Percentiles rank a stretch among this genome's conserved stretches.
phyloP scores from a whole-genome alignment of 2,329 filamentous ascomycete genomes.

The Phialophora chinensis region DNA sequence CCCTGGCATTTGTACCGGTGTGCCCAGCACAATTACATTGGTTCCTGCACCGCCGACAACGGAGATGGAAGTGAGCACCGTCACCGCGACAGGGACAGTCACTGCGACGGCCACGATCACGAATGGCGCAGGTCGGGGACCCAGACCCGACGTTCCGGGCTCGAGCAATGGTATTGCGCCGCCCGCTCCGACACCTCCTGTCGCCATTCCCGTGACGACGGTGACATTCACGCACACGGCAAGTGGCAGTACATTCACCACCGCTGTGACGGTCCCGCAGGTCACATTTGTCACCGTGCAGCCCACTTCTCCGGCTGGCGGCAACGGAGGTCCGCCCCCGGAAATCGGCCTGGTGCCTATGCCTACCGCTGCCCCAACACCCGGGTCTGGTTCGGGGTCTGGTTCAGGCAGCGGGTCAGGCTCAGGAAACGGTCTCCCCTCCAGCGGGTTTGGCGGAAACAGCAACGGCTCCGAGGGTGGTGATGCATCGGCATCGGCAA shows the following conservation, averaged over 20 bases:
- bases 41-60: slow-evolving; percentile 55
- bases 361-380: slow-evolving; percentile 6
- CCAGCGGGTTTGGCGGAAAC: background rate
- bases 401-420: background rate
- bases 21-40: slow-evolving; percentile 66
- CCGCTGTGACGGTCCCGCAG: slow-evolving; percentile 53
- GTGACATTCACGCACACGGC: slow-evolving; percentile 48
- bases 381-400: slow-evolving; percentile 14
- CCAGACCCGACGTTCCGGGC: slow-evolving; percentile 30
- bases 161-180: slow-evolving; percentile 10
- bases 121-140: slow-evolving; percentile 33
- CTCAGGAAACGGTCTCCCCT: background rate
- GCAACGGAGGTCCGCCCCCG: slow-evolving; percentile 14
- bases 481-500: background rate
- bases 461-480: background rate
- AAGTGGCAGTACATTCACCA: slow-evolving; percentile 40
- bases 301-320: slow-evolving; percentile 32
- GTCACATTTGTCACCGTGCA: slow-evolving; percentile 50
- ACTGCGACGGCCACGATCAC: slow-evolving; percentile 46
- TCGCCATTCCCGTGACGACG: slow-evolving; percentile 46
- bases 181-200: background rate
- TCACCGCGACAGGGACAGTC: slow-evolving; percentile 43
- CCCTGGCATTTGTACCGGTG: slow-evolving; percentile 80
- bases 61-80: slow-evolving; percentile 17
- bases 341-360: slow-evolving; percentile 33